Base-by-base conservation (phyloP, 768 basidiomycete species). In the Calvatia gigantea region DNA sequence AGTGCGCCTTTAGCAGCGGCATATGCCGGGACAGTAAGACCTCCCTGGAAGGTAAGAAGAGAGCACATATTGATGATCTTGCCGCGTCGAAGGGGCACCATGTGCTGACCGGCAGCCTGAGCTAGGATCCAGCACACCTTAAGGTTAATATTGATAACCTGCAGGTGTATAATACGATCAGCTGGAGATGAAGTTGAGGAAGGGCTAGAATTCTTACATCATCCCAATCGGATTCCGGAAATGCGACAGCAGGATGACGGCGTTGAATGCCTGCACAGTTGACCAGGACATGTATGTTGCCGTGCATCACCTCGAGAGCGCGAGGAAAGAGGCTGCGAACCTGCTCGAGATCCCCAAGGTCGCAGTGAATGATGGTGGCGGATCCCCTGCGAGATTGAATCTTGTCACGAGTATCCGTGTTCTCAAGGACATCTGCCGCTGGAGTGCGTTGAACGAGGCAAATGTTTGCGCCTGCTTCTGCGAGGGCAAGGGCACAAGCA, bases 1-100 rank as follows among this genome's bases (percentile, higher is more conserved):
- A 92, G 75, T 17, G 90, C 91, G 54, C 92, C 92, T 68, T 95
- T 96, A 7, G 94, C 89, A 3, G 94, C 85, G 2, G 94, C 91
- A 65, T 96, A 96, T 9, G 94, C 94, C 17, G 94, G 92, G 37
- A 96, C 92, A 74, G 70, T 90, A 69, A 69, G 75, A 25, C 85
- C 86, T 51, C 81, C 84, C 65, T 85, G 81, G 69, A 79, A 84
- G 4, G 78, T 79, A 25, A 83, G 72, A n/a, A 85, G 70, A 29
- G 81, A 83, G 43, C 81, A 83, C 54, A 88, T 78, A 69, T 87
- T 88, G 73, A 90, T 86, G 63, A 90, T 86, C 65, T 87, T 87
- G 35, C 86, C 86, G 27, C 74, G 71, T 47, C 69, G 76, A 62
- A 73, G 83, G 51, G 77, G 84, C 9, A 94, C 83, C 93, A 95